Conservation (phyloP, 768 basidiomycete genomes). For the Megacollybia marginata region DNA sequence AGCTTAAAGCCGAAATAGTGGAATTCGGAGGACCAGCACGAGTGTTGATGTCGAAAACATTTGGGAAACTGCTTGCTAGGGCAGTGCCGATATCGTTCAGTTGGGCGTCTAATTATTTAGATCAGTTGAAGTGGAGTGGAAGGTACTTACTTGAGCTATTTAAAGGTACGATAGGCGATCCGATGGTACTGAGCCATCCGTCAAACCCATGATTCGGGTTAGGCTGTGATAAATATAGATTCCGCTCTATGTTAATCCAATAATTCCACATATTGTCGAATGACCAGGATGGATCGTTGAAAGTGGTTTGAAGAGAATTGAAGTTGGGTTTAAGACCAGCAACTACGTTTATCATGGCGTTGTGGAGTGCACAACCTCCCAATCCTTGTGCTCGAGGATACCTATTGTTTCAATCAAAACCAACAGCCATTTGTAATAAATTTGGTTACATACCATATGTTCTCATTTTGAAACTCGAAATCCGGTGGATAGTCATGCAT, state of each 20-base stretch:
- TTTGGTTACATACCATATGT: conserved; percentile 1
- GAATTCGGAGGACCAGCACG: too few species aligned
- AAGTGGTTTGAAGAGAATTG: conserved; percentile 3
- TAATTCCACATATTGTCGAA: conserved; percentile 4
- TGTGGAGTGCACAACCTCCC: conserved; percentile 5
- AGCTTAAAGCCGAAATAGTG: too few species aligned
- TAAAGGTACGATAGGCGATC: background rate
- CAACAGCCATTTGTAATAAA: background rate
- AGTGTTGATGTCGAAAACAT: too few species aligned
- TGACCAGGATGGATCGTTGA: conserved; percentile 4
- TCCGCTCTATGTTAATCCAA: conserved; percentile 3
- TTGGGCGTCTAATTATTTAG: too few species aligned
- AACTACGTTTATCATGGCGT: conserved; percentile 1
- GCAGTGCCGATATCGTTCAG: too few species aligned
- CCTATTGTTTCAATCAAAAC: conserved; percentile 1
- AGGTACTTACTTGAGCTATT: too few species aligned
- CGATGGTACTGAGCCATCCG: conserved; percentile 5
- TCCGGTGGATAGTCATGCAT: conserved; percentile 4
- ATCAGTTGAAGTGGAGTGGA: too few species aligned
- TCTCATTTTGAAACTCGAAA: conserved; percentile 5
- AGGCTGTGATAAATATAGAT: conserved; percentile 4
- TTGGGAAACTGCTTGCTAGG: too few species aligned
- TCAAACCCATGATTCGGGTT: conserved; percentile 5
- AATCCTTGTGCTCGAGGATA: conserved; percentile 5
- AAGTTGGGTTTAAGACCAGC: conserved; percentile 4